Percentiles rank a stretch among this genome's conserved stretches.
These are phyloP conservation scores for Trichoderma sp. DNA, from an alignment of 2,329 filamentous ascomycete species.

Conservation along the genomic window DNA sequence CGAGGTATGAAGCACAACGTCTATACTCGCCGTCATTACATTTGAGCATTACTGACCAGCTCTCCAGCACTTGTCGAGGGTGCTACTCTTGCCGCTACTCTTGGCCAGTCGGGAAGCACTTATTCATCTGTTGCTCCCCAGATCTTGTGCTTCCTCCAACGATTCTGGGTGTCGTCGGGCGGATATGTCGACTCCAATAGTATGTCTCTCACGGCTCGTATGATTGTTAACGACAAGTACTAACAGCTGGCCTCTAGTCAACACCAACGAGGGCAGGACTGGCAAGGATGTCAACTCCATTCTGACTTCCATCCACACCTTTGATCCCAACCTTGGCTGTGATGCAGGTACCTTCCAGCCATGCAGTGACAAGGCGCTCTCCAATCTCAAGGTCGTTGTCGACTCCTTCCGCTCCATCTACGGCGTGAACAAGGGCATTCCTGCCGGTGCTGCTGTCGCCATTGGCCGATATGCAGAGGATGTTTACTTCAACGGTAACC, in stretches of 20 bases:
- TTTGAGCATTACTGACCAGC: background rate
- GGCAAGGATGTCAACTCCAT: conserved; percentile 75
- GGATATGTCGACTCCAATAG: conserved; percentile 70
- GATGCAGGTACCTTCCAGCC: conserved; percentile 76
- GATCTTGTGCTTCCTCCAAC: conserved; percentile 72
- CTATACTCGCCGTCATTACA: background rate
- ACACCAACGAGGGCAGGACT: conserved; percentile 60
- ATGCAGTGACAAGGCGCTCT: conserved; percentile 67
- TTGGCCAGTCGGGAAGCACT: conserved; percentile 61
- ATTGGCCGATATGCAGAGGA: conserved; percentile 73
- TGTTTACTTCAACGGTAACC: conserved; percentile 75
- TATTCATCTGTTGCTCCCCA: conserved; percentile 69
- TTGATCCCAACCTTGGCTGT: conserved; percentile 67
- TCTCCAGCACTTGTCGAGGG: conserved; percentile 64
- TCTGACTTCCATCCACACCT: conserved; percentile 66
- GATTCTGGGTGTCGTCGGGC: conserved; percentile 66
- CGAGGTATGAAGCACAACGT: conserved; percentile 51
- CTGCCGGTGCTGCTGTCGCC: conserved; percentile 60
- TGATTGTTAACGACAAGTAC: background rate
- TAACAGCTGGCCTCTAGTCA: conserved; percentile 45
- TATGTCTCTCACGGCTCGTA: conserved; percentile 31
- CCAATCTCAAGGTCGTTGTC: conserved; percentile 75
- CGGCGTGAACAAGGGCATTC: conserved; percentile 66
- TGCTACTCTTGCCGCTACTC: conserved; percentile 61
- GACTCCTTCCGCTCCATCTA: conserved; percentile 76